Evolutionary conservation across 2,329 filamentous ascomycete species (phyloP), one percentile per base, ranked within the genome.

Genomic region (Aureobasidium sp.): DNA sequence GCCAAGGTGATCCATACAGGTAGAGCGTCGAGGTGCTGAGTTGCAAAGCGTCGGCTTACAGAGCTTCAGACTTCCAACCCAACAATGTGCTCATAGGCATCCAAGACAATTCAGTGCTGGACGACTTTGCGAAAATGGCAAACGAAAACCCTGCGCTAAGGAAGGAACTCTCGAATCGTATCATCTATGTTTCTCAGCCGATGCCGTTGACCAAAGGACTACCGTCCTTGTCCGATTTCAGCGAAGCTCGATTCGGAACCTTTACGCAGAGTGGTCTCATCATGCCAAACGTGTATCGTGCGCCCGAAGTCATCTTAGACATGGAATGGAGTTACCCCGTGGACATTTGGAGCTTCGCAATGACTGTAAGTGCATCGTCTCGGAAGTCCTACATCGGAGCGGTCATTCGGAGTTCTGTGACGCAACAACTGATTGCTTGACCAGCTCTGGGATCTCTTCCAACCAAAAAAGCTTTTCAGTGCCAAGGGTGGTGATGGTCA

Each of bases 331-430:
- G 68, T 32, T 74, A 72, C 63, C 64, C 68, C 6, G 67, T 72
- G 5, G 76, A 77, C 64, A 70, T 76, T 2, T 78, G 73, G 74
- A 71, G 70, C 37, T 67, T 76, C n/a, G 75, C 70, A 12, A 68
- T 69, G 62, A 69, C 73, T 67, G 72, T 76, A 66, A 67, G 71
- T 70, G 15, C 23, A 46, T 46, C 26, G 42, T 46, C 17, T n/a
- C 42, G 42, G 42, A 46, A 27, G 10, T 46, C 37, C 52, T 27
- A 13, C 52, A 55, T 55, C 23, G 51, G 29, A 41, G 42, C 46
- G 34, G 20, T 51, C 42, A 23, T 39, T 17, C 41, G 20, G 5
- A 39, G 27, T 39, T 27, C 29, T 13, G 20, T 50, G 48, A 48
- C n/a, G 26, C 39, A 37, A 55, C 50, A n/a, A 44, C 37, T 56